These are phyloP conservation scores for Phaffia australis DNA, from an alignment of 768 basidiomycete species.

Conservation along the genomic window DNA sequence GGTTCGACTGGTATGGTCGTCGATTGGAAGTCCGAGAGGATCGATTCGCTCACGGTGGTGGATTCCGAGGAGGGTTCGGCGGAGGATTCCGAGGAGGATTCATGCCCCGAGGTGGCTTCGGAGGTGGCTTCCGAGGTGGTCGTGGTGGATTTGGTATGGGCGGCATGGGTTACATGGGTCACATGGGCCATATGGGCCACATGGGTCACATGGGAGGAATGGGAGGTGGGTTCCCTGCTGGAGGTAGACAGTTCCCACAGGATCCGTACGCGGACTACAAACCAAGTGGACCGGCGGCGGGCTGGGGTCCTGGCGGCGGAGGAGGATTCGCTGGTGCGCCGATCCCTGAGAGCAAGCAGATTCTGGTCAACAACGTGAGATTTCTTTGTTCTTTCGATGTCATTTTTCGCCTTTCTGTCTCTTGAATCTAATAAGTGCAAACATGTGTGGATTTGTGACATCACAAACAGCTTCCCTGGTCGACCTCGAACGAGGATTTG, in stretches of 20 bases:
- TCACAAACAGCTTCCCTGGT: conserved; percentile 74
- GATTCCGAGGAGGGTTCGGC: conserved; percentile 37
- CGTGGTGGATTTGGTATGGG: conserved; percentile 40
- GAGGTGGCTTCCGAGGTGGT: conserved; percentile 32
- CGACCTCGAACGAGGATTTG: conserved; percentile 94
- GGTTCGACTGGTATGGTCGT: conserved; percentile 94
- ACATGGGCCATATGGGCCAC: conserved; percentile 28
- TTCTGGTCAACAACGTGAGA: conserved; percentile 96
- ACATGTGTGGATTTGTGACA: not conserved
- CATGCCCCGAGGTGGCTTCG: conserved; percentile 42
- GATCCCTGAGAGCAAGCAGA: conserved; percentile 63
- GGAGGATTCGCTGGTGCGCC: conserved; percentile 33
- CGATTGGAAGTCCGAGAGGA: conserved; percentile 89
- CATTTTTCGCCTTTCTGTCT: not conserved
- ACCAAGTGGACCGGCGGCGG: conserved; percentile 42
- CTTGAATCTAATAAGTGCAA: not conserved
- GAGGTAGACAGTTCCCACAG: conserved; percentile 53
- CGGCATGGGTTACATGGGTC: conserved; percentile 38
- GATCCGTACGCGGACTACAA: conserved; percentile 82
- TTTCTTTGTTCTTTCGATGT: not conserved
- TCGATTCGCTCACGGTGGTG: conserved; percentile 23
- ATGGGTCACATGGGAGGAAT: conserved; percentile 24
- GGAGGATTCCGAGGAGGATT: conserved; percentile 45
- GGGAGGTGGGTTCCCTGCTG: conserved; percentile 24
- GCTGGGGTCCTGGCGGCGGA: conserved; percentile 34